Evolutionary conservation across 1,284 basidiomycete species (phyloP).

Genomic region (Trichosporon sp.): DNA sequence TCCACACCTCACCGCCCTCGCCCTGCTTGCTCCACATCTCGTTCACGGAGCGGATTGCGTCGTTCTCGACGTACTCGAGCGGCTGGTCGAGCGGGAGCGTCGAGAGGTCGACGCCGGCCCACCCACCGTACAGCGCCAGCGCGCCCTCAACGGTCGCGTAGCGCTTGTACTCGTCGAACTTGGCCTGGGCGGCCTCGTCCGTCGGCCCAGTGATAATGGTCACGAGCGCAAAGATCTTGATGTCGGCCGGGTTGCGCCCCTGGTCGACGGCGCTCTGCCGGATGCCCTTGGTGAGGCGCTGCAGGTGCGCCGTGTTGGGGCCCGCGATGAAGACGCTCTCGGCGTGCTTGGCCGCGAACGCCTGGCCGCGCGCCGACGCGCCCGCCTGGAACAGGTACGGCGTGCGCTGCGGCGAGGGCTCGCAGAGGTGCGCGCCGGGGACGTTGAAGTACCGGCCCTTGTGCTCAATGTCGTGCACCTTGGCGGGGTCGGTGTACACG

Average conservation of each 20-base stretch:
- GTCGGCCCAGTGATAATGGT: conserved; percentile 26
- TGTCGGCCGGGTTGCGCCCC: conserved; percentile 33
- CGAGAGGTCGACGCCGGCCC: conserved; percentile 16
- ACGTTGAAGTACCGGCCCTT: conserved; percentile 40
- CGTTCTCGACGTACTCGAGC: conserved; percentile 22
- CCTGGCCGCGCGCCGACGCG: conserved; percentile 36
- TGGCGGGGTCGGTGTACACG: conserved; percentile 34
- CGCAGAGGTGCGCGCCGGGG: conserved; percentile 42
- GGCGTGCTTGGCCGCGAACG: conserved; percentile 43
- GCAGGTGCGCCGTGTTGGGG: conserved; percentile 10
- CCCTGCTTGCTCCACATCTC: conserved; percentile 22
- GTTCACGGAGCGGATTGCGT: conserved; percentile 19
- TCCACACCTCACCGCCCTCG: conserved; percentile 13
- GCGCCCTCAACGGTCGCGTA: conserved; percentile 39
- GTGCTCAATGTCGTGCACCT: conserved; percentile 43
- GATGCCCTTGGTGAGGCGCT: conserved; percentile 3
- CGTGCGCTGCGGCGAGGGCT: conserved; percentile 41
- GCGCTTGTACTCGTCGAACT: conserved; percentile 32
- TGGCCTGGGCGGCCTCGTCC: conserved; percentile 37
- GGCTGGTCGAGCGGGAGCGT: conserved; percentile 15
- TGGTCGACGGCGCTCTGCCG: conserved; percentile 25
- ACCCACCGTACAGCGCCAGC: conserved; percentile 41
- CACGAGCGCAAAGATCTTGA: conserved; percentile 42
- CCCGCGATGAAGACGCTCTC: conserved; percentile 44
- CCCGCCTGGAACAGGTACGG: conserved; percentile 48